Evolutionary conservation across 805 yeast species (phyloP).

Genomic region (Tanozyma kutaoensis): DNA sequence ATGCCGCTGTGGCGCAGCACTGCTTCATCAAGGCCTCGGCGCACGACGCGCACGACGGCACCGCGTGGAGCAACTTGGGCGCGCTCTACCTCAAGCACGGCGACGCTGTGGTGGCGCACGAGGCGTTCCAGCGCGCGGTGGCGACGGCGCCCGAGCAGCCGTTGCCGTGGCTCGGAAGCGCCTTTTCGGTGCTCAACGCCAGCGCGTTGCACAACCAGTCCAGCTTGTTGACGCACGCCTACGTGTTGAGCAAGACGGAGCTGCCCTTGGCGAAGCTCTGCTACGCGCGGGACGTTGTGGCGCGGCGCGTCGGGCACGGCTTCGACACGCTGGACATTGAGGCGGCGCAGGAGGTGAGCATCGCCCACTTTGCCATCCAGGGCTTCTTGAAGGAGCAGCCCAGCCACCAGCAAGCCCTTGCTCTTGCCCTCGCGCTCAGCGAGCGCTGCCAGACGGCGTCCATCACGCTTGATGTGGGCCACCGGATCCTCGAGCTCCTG

Average conservation of each 20-base stretch:
- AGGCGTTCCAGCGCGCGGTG: slow-evolving; percentile 62
- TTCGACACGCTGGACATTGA: slow-evolving; percentile 39
- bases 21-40: slow-evolving; percentile 77
- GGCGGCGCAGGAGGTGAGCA: slow-evolving; percentile 49
- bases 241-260: slow-evolving; percentile 60
- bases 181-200: slow-evolving; percentile 30
- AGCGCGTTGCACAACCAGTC: slow-evolving; percentile 35
- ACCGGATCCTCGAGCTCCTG: slow-evolving; percentile 30
- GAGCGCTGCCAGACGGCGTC: slow-evolving; percentile 63
- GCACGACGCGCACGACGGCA: slow-evolving; percentile 52
- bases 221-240: slow-evolving; percentile 64
- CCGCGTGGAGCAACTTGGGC: slow-evolving; percentile 74
- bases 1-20: slow-evolving; percentile 77
- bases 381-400: slow-evolving; percentile 54
- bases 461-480: slow-evolving; percentile 36
- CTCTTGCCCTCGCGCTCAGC: slow-evolving; percentile 37
- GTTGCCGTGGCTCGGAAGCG: slow-evolving; percentile 79
- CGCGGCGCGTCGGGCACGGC: slow-evolving; percentile 25
- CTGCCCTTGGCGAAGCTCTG: slow-evolving; percentile 58
- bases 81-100: slow-evolving; percentile 55
- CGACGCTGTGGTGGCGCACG: slow-evolving; percentile 61
- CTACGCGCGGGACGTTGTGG: slow-evolving; percentile 49
- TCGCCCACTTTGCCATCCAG: slow-evolving; percentile 55
- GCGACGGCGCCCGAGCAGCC: slow-evolving; percentile 69
- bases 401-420: slow-evolving; percentile 41